Base-by-base conservation (phyloP, 2,329 filamentous ascomycete species). In the Lachnellula arida region DNA sequence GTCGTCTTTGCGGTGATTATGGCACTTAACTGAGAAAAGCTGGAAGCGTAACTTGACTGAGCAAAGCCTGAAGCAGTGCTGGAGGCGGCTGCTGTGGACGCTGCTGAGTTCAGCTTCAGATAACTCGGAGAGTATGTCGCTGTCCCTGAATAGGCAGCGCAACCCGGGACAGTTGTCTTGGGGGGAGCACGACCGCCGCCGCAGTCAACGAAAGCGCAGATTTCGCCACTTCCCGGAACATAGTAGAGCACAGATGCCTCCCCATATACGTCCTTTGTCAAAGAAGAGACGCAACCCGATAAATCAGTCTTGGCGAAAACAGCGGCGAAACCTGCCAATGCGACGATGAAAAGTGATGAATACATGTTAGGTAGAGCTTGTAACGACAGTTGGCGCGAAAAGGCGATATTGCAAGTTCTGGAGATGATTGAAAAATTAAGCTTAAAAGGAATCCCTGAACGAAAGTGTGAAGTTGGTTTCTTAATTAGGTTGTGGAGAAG, bases 151-250 rank as follows among this genome's bases (percentile, higher is more conserved):
- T 65, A 64, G 12, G 32, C 40, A 32, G 57, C 51, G 46, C 62
- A 64, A 7, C 62, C 62, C 35, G 60, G 60, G 14, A 62, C 57
- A 15, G 55, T 63, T 3, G 58, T 61, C 47, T 55, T 58, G 19
- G 60, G 57, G n/a, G 60, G 56, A 11, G 60, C 62, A 17, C 56
- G 28, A 8, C 62, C 60, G n/a, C 62, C 62, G 4, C 62, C 61
- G 37, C 61, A 62, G 43, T 63, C 62, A 23, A 65, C 32, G 11
- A 59, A 48, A 2, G 46, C 46, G 46, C 62, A 64, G 32, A 64
- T 57, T 39, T 64, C 59, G 28, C 62, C 62, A 11, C 49, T 59
- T 5, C 47, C 51, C 3, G 58, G 61, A 17, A 61, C 53, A 40
- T 56, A 60, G n/a, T 37, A 65, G n/a, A 49, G 11, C 25, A 50